phyloP scores from a whole-genome alignment of 139 green algal genomes.

The Chlamydomonas applanata region DNA sequence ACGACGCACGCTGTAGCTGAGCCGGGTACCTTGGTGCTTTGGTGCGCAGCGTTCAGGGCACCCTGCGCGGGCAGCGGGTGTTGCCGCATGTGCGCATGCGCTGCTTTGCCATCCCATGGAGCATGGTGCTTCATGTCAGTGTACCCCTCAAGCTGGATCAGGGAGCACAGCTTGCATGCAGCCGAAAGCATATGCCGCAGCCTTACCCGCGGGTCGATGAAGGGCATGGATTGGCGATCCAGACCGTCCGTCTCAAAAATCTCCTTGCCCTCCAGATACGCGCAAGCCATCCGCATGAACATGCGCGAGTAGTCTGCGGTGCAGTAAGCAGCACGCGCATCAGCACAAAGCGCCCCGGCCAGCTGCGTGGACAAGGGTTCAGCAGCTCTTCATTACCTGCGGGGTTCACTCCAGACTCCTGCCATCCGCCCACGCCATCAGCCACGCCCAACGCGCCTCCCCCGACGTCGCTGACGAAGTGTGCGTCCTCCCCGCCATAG shows the following conservation, averaged over 20 bases:
- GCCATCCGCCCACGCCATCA: conserved; percentile 91
- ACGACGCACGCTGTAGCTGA: conserved; percentile 73
- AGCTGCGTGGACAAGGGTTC: too few species aligned
- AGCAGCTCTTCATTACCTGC: conserved; percentile 33
- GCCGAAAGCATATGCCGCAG: neutral
- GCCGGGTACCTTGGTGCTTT: conserved; percentile 58
- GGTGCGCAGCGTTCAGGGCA: conserved; percentile 61
- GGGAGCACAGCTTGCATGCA: neutral
- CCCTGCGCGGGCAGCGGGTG: conserved; percentile 11
- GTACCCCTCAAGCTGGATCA: neutral
- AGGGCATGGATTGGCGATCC: neutral
- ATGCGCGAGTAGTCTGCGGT: conserved; percentile 74
- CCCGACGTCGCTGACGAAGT: conserved; percentile 67
- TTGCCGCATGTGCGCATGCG: too few species aligned
- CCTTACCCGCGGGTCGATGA: conserved; percentile 25
- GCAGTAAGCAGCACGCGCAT: neutral
- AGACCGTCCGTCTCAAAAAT: conserved; percentile 17
- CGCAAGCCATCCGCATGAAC: conserved; percentile 66
- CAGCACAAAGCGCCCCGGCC: too few species aligned
- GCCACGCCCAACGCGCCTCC: conserved; percentile 74
- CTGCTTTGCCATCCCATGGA: too few species aligned
- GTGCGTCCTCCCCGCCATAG: conserved; percentile 83
- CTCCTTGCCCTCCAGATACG: conserved; percentile 60
- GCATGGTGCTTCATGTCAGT: too few species aligned
- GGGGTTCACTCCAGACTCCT: conserved; percentile 82